Evolutionary conservation across 768 basidiomycete species (phyloP).

Genomic region (Boletus pseudopeckii): DNA sequence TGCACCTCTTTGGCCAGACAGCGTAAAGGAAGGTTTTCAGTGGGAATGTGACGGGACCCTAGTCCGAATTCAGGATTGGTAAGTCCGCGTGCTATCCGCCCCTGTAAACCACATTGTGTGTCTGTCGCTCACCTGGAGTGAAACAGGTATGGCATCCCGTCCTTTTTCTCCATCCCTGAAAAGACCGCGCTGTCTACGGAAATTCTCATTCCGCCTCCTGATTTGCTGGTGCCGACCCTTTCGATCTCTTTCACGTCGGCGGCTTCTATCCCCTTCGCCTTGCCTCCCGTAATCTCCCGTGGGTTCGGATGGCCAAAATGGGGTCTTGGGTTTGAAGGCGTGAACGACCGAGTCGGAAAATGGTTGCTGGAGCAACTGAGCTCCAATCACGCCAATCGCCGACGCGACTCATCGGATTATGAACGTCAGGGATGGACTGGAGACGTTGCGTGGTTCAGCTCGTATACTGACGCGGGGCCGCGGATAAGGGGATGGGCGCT

Average conservation of each 20-base stretch:
- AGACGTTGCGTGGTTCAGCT: not conserved
- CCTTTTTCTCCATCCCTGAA: conserved; percentile 81
- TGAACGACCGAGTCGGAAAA: conserved; percentile 68
- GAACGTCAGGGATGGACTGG: not conserved
- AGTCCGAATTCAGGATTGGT: conserved; percentile 87
- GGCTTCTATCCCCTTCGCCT: conserved; percentile 72
- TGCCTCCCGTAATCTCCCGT: conserved; percentile 71
- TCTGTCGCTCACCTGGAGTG: conserved; percentile 3
- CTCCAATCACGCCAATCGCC: not conserved
- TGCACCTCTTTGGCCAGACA: conserved; percentile 84
- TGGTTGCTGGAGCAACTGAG: conserved; percentile 64
- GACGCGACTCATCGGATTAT: not conserved
- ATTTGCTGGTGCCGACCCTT: conserved; percentile 44
- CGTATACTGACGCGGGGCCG: conserved; percentile 20
- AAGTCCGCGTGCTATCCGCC: conserved; percentile 9
- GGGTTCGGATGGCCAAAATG: conserved; percentile 81
- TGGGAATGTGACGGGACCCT: conserved; percentile 72
- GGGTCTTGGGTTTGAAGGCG: conserved; percentile 81
- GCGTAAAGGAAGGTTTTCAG: conserved; percentile 62
- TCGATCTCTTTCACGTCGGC: conserved; percentile 83
- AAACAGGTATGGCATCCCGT: conserved; percentile 73
- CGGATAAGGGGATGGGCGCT: conserved; percentile 72
- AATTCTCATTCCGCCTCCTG: conserved; percentile 44
- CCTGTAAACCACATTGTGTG: not conserved
- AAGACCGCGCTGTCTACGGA: conserved; percentile 60